Percentiles rank a stretch among this genome's conserved stretches.
Conservation (phyloP, 176 grass and related monocot genomes). For the Aechmea fasciata region DNA sequence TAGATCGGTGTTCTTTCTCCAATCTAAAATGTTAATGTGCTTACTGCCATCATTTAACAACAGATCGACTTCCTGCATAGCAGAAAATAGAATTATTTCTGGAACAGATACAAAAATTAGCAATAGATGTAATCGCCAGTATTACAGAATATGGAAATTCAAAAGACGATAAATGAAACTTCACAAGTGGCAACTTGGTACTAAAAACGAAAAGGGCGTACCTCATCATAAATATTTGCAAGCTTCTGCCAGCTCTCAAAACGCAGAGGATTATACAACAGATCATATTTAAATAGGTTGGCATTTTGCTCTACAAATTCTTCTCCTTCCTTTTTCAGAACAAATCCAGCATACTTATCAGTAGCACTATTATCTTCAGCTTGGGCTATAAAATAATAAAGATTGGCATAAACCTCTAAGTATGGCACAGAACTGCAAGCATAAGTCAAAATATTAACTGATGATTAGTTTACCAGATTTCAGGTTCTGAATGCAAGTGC, state of each 20-base stretch:
- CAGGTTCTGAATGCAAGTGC: slow-evolving; percentile 3
- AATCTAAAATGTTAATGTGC: slow-evolving; percentile 91
- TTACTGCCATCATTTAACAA: slow-evolving; percentile 97
- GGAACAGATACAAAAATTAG: neutral
- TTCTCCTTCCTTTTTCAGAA: slow-evolving; percentile 97
- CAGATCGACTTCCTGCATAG: slow-evolving; percentile 74
- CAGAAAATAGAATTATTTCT: slow-evolving; percentile 8
- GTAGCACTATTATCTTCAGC: slow-evolving; percentile 90
- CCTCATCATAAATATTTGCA: slow-evolving; percentile 93
- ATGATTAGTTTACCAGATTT: slow-evolving; percentile 14
- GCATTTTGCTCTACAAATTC: slow-evolving; percentile 91
- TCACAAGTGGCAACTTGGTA: slow-evolving; percentile 7
- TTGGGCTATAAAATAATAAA: slow-evolving; percentile 77
- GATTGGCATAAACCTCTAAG: slow-evolving; percentile 84
- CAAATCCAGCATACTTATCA: slow-evolving; percentile 91
- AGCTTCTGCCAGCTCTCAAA: slow-evolving; percentile 98
- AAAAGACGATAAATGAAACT: neutral
- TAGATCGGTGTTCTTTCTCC: slow-evolving; percentile 65
- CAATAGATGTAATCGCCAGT: neutral
- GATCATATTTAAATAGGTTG: slow-evolving; percentile 93
- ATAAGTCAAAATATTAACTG: slow-evolving; percentile 32
- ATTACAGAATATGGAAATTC: neutral
- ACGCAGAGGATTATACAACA: slow-evolving; percentile 72
- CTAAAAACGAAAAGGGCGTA: slow-evolving; percentile 27
- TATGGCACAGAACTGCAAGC: slow-evolving; percentile 78